A percentile compares a stretch with the other conserved stretches of the same genome.
Evolutionary conservation across 179 eudicot genomes (phyloP).

Genomic region (Monotropa hypopitys): DNA sequence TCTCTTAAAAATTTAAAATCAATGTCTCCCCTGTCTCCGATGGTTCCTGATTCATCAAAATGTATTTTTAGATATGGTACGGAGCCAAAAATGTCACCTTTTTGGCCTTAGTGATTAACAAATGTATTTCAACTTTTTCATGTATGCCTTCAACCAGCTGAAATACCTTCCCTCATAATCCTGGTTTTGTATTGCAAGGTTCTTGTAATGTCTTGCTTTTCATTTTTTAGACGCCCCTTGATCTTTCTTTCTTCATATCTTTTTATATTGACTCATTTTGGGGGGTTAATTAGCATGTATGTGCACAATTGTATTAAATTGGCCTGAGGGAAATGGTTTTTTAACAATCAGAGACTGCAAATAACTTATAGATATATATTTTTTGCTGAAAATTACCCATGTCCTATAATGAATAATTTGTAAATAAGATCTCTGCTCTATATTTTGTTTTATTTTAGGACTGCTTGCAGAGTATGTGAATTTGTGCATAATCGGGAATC

Average conservation of each 20-base stretch:
- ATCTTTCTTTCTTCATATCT: background rate
- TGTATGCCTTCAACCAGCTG: background rate
- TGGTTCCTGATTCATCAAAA: background rate
- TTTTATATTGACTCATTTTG: background rate
- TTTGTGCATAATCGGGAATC: conserved; percentile 1
- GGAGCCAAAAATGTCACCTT: background rate
- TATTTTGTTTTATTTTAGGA: background rate
- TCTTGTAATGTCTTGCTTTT: background rate
- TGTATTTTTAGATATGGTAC: background rate
- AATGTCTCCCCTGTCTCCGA: background rate
- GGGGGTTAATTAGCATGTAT: background rate
- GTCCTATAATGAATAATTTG: background rate
- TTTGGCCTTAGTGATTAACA: background rate
- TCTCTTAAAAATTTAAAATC: background rate
- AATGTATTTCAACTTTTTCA: background rate
- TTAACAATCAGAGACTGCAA: background rate
- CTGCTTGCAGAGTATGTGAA: background rate
- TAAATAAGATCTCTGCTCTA: background rate
- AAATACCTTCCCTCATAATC: background rate
- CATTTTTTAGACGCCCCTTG: background rate
- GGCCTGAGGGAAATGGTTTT: background rate
- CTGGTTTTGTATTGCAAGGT: background rate
- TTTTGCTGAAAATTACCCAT: background rate
- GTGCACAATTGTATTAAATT: background rate
- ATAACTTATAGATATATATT: background rate